A percentile compares a stretch with the other conserved stretches of the same genome.
Conservation (phyloP, 176 grass and related monocot genomes). For the Cymbopogon citratus region DNA sequence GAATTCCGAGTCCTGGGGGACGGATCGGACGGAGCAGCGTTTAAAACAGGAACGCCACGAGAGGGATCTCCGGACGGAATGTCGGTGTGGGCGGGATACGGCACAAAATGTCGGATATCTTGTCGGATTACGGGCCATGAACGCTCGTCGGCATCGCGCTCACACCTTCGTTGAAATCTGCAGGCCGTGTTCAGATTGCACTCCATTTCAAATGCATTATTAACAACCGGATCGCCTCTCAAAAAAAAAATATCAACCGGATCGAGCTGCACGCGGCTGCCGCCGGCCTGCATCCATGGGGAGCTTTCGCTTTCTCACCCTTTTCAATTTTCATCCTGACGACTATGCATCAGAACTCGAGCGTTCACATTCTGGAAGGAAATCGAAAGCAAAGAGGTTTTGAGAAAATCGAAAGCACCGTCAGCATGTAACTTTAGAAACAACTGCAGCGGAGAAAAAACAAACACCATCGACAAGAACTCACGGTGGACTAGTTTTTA, state of each 20-base stretch:
- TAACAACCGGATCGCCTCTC: neutral
- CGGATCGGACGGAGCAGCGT: too few relatives aligned
- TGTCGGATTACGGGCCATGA: neutral
- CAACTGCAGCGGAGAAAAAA: neutral
- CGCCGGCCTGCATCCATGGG: neutral
- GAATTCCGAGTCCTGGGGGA: neutral
- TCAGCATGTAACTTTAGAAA: neutral
- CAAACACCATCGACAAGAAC: neutral
- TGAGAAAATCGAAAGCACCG: neutral
- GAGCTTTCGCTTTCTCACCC: neutral
- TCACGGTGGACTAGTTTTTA: too few relatives aligned
- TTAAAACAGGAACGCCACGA: neutral
- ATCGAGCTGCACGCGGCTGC: neutral
- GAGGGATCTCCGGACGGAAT: neutral
- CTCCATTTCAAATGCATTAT: neutral
- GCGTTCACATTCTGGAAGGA: neutral
- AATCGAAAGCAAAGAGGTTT: neutral
- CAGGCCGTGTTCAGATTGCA: slow-evolving; percentile 1
- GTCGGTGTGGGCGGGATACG: neutral
- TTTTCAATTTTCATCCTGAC: too few relatives aligned
- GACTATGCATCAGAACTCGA: neutral
- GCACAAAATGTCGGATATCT: slow-evolving; percentile 8
- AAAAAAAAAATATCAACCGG: too few relatives aligned
- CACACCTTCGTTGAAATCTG: slow-evolving; percentile 17
- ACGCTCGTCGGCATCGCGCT: slow-evolving; percentile 3